Percentiles rank a stretch among this genome's conserved stretches.
phyloP scores from a whole-genome alignment of 352 stramenopile genomes.

The Pythium apleroticum region DNA sequence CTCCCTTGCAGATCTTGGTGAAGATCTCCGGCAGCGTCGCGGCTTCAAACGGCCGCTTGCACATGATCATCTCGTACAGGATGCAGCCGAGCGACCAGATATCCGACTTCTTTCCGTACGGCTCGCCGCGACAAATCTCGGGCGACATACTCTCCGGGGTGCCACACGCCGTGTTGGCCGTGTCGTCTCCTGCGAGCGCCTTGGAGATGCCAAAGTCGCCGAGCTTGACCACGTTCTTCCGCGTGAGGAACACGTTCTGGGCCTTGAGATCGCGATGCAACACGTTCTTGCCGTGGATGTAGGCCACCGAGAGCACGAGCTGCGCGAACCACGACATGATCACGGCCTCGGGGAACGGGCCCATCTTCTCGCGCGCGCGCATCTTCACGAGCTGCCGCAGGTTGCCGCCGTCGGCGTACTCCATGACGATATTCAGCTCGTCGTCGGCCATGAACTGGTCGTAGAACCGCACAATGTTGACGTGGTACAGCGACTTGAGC shows the following conservation, averaged over 20 bases:
- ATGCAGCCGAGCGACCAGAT: conserved; percentile 91
- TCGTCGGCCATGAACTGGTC: conserved; percentile 86
- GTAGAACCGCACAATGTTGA: conserved; percentile 90
- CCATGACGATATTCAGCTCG: conserved; percentile 90
- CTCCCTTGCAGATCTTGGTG: conserved; percentile 86
- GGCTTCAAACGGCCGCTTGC: conserved; percentile 82
- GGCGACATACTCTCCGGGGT: conserved; percentile 89
- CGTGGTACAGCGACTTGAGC: conserved; percentile 88
- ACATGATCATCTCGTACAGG: conserved; percentile 90
- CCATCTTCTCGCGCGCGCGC: conserved; percentile 74
- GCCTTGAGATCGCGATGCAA: conserved; percentile 87
- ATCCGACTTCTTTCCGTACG: conserved; percentile 89
- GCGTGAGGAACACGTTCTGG: conserved; percentile 87
- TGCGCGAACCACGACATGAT: conserved; percentile 90
- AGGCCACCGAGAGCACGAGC: conserved; percentile 78
- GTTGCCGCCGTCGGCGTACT: conserved; percentile 84
- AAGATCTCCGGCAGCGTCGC: conserved; percentile 84
- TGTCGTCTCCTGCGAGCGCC: conserved; percentile 74
- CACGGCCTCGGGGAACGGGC: conserved; percentile 76
- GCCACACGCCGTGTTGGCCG: conserved; percentile 78
- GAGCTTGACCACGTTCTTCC: conserved; percentile 87
- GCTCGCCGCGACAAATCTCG: conserved; percentile 85
- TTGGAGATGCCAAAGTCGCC: conserved; percentile 90
- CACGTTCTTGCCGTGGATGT: conserved; percentile 90
- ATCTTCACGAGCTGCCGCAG: conserved; percentile 82